These are phyloP conservation scores for Starmerella vitae DNA, from an alignment of 805 yeast species.

Conservation along the genomic window DNA sequence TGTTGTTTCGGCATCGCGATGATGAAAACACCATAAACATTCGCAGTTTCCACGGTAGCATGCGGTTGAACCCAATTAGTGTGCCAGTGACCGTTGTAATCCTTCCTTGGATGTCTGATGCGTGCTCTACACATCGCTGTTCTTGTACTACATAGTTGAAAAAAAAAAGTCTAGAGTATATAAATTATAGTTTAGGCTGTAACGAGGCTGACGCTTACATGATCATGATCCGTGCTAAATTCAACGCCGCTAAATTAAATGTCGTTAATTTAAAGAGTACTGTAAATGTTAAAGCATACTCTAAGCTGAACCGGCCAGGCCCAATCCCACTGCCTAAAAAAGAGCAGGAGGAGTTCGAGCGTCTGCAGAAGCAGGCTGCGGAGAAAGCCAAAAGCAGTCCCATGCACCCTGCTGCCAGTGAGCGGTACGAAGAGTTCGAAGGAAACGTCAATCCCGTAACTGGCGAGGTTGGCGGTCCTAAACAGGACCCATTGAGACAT, in stretches of 20 bases:
- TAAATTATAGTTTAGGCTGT: no score
- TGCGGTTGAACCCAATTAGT: conserved; percentile 30
- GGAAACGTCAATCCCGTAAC: conserved; percentile 87
- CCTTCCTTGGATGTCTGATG: conserved; percentile 35
- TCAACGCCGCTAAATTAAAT: no score
- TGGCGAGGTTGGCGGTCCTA: conserved; percentile 95
- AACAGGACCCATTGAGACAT: conserved; percentile 85
- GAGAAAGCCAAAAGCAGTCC: conserved; percentile 39
- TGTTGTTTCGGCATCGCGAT: conserved; percentile 19
- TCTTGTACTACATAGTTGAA: no score
- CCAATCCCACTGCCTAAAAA: conserved; percentile 71
- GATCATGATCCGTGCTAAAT: no score
- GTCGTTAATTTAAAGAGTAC: no score
- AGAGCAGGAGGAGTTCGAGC: conserved; percentile 85
- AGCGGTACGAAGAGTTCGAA: conserved; percentile 86
- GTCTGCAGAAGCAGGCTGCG: conserved; percentile 62
- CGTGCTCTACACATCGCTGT: conserved; percentile 18
- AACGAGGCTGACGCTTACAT: no score
- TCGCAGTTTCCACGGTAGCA: conserved; percentile 36
- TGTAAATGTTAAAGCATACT: conserved; percentile 5
- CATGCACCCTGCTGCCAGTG: conserved; percentile 43
- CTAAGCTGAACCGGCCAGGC: conserved; percentile 27
- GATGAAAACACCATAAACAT: conserved; percentile 30
- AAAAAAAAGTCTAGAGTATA: no score
- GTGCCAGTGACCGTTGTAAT: conserved; percentile 32